phyloP scores from a whole-genome alignment of 192 early-diverging fungal species.

The Coemansia erecta region DNA sequence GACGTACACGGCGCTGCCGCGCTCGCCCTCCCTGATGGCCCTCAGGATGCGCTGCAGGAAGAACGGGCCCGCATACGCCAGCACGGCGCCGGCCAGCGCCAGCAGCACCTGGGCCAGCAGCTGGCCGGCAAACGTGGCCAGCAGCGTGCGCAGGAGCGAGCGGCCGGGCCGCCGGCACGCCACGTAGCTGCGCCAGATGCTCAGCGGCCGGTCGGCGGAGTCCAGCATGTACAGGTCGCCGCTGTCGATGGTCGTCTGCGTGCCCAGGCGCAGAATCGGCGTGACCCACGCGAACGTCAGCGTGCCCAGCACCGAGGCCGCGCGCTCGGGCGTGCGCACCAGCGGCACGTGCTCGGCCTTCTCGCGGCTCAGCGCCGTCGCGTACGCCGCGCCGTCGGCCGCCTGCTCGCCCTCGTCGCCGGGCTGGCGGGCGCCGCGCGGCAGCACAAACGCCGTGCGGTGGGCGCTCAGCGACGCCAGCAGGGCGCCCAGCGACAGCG shows the following conservation, averaged over 20 bases:
- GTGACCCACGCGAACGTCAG: conserved; percentile 62
- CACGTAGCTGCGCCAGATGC: conserved; percentile 36
- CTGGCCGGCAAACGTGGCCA: conserved; percentile 44
- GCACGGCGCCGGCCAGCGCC: conserved; percentile 38
- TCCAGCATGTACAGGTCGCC: conserved; percentile 64
- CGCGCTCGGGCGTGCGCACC: conserved; percentile 31
- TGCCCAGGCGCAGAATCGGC: conserved; percentile 61
- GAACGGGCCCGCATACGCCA: conserved; percentile 57
- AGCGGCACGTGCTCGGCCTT: conserved; percentile 22
- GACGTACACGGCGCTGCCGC: conserved; percentile 22
- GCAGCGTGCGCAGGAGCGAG: conserved; percentile 41
- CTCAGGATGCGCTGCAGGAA: conserved; percentile 60
- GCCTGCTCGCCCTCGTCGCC: not conserved
- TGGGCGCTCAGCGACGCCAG: conserved; percentile 24
- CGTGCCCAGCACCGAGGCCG: conserved; percentile 21
- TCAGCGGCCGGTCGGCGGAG: conserved; percentile 53
- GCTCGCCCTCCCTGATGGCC: conserved; percentile 53
- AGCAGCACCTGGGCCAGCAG: conserved; percentile 46
- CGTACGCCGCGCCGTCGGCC: conserved; percentile 15
- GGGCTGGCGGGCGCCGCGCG: conserved; percentile 9
- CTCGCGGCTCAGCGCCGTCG: conserved; percentile 30
- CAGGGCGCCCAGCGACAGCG: not conserved
- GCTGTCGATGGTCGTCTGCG: conserved; percentile 53
- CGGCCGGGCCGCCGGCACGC: conserved; percentile 2
- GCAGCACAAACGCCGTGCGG: conserved; percentile 23